phyloP scores from a whole-genome alignment of 1,139 yeast species.

The Eremothecium cymbalariae region DNA sequence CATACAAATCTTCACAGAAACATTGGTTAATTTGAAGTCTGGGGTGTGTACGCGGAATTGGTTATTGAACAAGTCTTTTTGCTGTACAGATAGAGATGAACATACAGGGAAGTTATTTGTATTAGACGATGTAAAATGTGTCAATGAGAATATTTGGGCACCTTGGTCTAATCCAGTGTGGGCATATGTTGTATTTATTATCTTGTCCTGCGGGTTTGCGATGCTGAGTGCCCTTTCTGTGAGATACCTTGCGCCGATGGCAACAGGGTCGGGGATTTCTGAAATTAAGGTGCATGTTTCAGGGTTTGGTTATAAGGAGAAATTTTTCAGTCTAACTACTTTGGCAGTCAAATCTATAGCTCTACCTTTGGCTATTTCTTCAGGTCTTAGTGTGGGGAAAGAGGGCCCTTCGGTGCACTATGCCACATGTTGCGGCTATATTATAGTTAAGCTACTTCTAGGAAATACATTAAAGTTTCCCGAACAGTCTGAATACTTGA shows the following conservation, averaged over 20 bases:
- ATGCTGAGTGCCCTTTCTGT: conserved; percentile 61
- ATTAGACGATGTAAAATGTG: conserved; percentile 37
- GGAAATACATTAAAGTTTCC: conserved; percentile 39
- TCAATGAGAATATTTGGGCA: conserved; percentile 41
- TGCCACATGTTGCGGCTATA: conserved; percentile 57
- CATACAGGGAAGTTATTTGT: conserved; percentile 31
- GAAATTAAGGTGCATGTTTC: conserved; percentile 93
- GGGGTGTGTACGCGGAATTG: conserved; percentile 72
- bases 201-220: conserved; percentile 55
- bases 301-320: conserved; percentile 69
- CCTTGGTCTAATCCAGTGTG: conserved; percentile 43
- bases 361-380: conserved; percentile 76
- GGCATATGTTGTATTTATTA: conserved; percentile 53
- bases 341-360: conserved; percentile 69
- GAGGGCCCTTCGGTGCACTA: conserved; percentile 93
- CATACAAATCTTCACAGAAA: conserved; percentile 73
- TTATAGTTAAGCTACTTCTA: conserved; percentile 35
- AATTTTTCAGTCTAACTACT: conserved; percentile 70
- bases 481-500: conserved; percentile 43
- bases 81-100: conserved; percentile 57
- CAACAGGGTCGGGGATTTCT: conserved; percentile 96
- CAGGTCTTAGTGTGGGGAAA: conserved; percentile 85
- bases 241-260: conserved; percentile 68
- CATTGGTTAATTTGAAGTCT: conserved; percentile 67
- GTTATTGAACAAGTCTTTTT: conserved; percentile 65